phyloP scores from a whole-genome alignment of 2,329 filamentous ascomycete genomes.

The Colletotrichum orchidophilum region DNA sequence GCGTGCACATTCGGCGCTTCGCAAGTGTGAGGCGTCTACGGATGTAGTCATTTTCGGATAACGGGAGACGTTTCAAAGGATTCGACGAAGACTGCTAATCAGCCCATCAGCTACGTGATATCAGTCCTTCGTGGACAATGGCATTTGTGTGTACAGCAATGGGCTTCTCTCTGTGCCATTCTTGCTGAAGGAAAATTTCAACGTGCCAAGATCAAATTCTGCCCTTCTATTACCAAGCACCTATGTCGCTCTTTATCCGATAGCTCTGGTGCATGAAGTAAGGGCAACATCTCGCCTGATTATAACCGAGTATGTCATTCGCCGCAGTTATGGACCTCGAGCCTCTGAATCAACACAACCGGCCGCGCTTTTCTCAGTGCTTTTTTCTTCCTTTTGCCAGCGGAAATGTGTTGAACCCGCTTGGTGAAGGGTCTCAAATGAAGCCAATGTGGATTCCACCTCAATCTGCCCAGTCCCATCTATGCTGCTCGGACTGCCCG shows the following conservation, averaged over 20 bases:
- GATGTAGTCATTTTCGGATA: not conserved
- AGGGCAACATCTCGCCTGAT: constrained; percentile 52
- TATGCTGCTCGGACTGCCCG: constrained; percentile 12
- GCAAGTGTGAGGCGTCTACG: not conserved
- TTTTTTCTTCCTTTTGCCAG: not conserved
- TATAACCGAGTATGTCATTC: too few relatives aligned
- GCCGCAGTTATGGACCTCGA: not conserved
- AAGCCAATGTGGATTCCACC: not conserved
- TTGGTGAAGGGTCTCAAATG: constrained; percentile 2
- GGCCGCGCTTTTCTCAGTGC: not conserved
- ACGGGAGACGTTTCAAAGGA: not conserved
- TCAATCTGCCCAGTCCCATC: constrained; percentile 2
- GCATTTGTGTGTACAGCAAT: constrained; percentile 70
- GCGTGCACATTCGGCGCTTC: not conserved
- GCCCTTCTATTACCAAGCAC: constrained; percentile 69
- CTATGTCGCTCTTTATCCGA: constrained; percentile 44
- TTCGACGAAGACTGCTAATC: not conserved
- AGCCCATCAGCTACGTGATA: not conserved
- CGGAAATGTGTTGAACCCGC: not conserved
- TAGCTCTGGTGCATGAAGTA: constrained; percentile 63
- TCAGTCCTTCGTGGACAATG: constrained; percentile 37
- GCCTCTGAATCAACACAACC: not conserved
- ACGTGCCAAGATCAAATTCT: constrained; percentile 63
- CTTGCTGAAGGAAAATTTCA: constrained; percentile 65
- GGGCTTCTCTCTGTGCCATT: constrained; percentile 59